Conservation (phyloP, 768 basidiomycete genomes). For the Lactarius pseudohatsudake region DNA sequence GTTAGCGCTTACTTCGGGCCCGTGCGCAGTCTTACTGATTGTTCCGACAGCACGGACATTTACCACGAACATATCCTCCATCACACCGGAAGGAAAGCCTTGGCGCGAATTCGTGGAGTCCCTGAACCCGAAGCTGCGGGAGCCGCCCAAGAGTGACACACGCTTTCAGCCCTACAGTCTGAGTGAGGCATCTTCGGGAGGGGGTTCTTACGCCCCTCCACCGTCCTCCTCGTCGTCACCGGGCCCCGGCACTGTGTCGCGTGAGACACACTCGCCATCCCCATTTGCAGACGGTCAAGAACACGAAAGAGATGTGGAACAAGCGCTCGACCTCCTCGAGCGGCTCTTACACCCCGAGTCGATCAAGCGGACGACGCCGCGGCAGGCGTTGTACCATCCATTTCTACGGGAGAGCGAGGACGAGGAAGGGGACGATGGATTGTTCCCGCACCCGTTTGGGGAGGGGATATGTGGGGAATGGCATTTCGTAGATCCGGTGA, state of each 20-base stretch:
- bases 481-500: slow-evolving; percentile 62
- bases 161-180: slow-evolving; percentile 54
- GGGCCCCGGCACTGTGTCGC: slow-evolving; percentile 31
- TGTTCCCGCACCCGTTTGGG: slow-evolving; percentile 67
- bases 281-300: slow-evolving; percentile 38
- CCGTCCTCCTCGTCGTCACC: slow-evolving; percentile 32
- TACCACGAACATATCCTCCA: slow-evolving; percentile 82
- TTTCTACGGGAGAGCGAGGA: slow-evolving; percentile 59
- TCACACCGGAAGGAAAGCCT: slow-evolving; percentile 62
- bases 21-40: slow-evolving; percentile 7
- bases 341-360: slow-evolving; percentile 74
- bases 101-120: slow-evolving; percentile 75
- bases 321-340: slow-evolving; percentile 75
- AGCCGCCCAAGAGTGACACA: slow-evolving; percentile 50
- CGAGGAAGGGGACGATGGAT: slow-evolving; percentile 68
- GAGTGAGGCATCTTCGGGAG: slow-evolving; percentile 30
- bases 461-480: slow-evolving; percentile 62
- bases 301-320: slow-evolving; percentile 56
- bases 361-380: slow-evolving; percentile 74
- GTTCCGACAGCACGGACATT: slow-evolving; percentile 73
- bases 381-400: slow-evolving; percentile 70
- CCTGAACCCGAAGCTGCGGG: slow-evolving; percentile 70
- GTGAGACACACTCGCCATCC: slow-evolving; percentile 30
- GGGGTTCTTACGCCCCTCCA: slow-evolving; percentile 32
- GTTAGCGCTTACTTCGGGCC: slow-evolving; percentile 42